A percentile compares a stretch with the other conserved stretches of the same genome.
phyloP scores from a whole-genome alignment of 2,329 filamentous ascomycete genomes.

The Pseudogymnoascus sp. region DNA sequence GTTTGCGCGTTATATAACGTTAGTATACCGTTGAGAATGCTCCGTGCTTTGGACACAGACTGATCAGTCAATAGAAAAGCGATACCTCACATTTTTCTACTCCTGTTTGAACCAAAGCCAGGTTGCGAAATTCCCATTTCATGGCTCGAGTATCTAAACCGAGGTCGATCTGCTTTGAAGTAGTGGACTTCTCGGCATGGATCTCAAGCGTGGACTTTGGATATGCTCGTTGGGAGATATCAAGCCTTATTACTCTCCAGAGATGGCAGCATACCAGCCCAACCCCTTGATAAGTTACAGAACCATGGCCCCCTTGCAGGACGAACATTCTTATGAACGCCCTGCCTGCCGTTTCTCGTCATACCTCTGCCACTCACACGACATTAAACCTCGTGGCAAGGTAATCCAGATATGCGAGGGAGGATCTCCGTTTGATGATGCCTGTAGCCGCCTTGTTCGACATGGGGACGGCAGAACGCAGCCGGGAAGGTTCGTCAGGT shows the following conservation, averaged over 20 bases:
- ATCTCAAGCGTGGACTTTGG: neutral
- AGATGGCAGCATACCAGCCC: neutral
- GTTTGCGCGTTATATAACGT: neutral
- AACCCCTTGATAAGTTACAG: neutral
- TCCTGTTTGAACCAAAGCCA: neutral
- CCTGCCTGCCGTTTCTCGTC: neutral
- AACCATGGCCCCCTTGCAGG: neutral
- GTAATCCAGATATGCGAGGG: constrained; percentile 8
- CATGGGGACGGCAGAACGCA: constrained; percentile 1
- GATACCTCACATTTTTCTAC: neutral
- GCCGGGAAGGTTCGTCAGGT: constrained; percentile 2
- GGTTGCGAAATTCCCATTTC: neutral
- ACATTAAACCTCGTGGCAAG: neutral
- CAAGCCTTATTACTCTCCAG: neutral
- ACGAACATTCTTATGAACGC: neutral
- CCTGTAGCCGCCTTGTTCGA: constrained; percentile 1
- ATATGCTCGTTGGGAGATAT: neutral
- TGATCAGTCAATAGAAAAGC: neutral
- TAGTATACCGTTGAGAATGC: neutral
- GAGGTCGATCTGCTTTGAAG: neutral
- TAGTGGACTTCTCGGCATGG: neutral
- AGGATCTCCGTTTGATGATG: neutral
- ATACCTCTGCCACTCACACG: neutral
- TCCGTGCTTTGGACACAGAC: neutral
- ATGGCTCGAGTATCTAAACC: neutral